A percentile compares a stretch with the other conserved stretches of the same genome.
These are phyloP conservation scores for Gracilaria vermiculophylla DNA, from an alignment of 23 red algal species.

Conservation along the genomic window DNA sequence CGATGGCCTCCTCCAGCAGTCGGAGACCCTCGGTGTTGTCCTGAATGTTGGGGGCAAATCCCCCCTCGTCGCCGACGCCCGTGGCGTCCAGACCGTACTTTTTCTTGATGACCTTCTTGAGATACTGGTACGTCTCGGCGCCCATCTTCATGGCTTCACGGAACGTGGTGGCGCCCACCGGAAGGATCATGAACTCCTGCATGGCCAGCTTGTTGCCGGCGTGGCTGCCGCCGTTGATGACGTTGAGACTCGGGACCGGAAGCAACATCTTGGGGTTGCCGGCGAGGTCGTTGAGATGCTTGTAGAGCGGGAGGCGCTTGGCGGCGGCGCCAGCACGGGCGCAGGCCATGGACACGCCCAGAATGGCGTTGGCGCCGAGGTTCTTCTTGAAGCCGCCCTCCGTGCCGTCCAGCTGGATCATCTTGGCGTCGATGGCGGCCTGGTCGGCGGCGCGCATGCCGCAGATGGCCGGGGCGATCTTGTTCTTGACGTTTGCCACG, in stretches of 20 bases:
- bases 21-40: constrained; percentile 78
- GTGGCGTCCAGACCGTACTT: constrained; percentile 94
- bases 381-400: constrained; percentile 82
- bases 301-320: constrained; percentile 86
- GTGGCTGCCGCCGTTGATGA: constrained; percentile 92
- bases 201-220: constrained; percentile 91
- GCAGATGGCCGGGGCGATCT: constrained; percentile 79
- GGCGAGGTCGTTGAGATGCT: constrained; percentile 92
- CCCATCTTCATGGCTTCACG: constrained; percentile 93
- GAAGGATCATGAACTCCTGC: constrained; percentile 97
- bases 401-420: constrained; percentile 90
- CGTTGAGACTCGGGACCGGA: constrained; percentile 88
- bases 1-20: constrained; percentile 85
- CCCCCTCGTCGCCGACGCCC: constrained; percentile 95
- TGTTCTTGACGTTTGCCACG: constrained; percentile 82
- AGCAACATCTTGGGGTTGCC: constrained; percentile 95
- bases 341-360: constrained; percentile 94
- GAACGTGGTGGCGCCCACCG: constrained; percentile 73
- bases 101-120: constrained; percentile 95
- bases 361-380: constrained; percentile 92
- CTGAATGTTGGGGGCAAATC: constrained; percentile 90
- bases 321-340: constrained; percentile 85
- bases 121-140: constrained; percentile 87
- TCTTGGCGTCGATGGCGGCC: constrained; percentile 77
- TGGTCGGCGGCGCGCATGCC: constrained; percentile 89